Evolutionary conservation across 2,329 filamentous ascomycete species (phyloP), one percentile per base, ranked within the genome.

Genomic region (Lasiodiplodia sp.): DNA sequence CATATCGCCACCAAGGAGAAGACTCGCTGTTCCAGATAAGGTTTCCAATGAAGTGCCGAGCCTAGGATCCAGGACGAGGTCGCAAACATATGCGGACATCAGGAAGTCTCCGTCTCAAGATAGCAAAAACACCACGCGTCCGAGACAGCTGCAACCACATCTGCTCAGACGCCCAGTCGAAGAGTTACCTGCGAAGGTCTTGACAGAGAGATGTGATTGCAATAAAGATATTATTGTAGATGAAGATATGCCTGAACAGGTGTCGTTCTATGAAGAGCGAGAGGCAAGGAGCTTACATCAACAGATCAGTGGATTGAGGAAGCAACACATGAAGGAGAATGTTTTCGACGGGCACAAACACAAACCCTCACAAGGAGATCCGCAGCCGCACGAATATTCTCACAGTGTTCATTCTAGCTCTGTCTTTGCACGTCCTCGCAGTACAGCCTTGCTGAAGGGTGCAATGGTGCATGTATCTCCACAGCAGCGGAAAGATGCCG

Each of bases 1-100:
- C 25, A 66, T 66, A 21, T 66, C 51, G 51, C 63, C 63, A 55
- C 63, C 63, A 7, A 31, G 38, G 16, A 55, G 63, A n/a, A 47
- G 10, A 5, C 8, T 18, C 4, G 37, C 21, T 31, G 63, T 37
- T 4, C 38, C 47, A 52, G 28, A n/a, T 64, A 37, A 2, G 28
- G 40, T 49, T 11, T 38, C 7, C n/a, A 12, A 12, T 34, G n/a
- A 6, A 23, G 47, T 11, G 21, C 5, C 37, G 40, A 52, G 25
- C 25, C 38, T 25, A 11, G 34, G 2, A 21, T 21, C 58, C 34
- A 2, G 12, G 16, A 47, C 31, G 44, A 38, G 28, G 34, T 37
- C 63, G 34, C 63, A 8, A 14, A 16, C 47, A 64, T 28, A 37
- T 47, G 37, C 34, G 12, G 10, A 12, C 23, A 4, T 12, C 18